Conservation (phyloP, 2,329 filamentous ascomycete species). For the Colletotrichum limetticola region DNA sequence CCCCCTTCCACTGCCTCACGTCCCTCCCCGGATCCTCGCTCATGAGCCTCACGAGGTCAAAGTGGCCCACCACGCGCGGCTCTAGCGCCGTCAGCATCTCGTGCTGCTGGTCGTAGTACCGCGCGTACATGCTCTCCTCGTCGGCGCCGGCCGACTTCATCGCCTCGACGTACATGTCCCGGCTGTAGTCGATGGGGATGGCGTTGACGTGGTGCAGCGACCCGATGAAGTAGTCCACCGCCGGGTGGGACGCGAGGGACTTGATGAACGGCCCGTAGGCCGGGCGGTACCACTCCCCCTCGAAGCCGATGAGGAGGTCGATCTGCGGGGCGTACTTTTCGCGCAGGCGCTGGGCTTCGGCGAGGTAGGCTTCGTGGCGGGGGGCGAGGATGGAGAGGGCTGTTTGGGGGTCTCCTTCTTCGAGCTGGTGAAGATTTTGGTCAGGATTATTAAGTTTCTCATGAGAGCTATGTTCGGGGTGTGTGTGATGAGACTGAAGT, state of each 20-base stretch:
- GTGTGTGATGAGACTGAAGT: background rate
- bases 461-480: background rate
- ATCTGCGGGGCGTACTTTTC: slow-evolving; percentile 76
- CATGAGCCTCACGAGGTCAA: slow-evolving; percentile 88
- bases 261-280: slow-evolving; percentile 68
- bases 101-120: slow-evolving; percentile 89
- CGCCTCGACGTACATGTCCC: slow-evolving; percentile 72
- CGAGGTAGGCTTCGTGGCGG: slow-evolving; percentile 77
- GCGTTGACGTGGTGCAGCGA: slow-evolving; percentile 90
- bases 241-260: slow-evolving; percentile 66
- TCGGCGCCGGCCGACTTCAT: slow-evolving; percentile 58
- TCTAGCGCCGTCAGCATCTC: slow-evolving; percentile 79
- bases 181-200: slow-evolving; percentile 90
- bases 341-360: slow-evolving; percentile 80
- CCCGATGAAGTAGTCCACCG: slow-evolving; percentile 90
- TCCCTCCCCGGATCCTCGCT: slow-evolving; percentile 75
- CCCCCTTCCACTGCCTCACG: slow-evolving; percentile 65
- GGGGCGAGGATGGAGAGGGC: slow-evolving; percentile 60
- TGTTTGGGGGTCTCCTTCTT: slow-evolving; percentile 58
- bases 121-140: slow-evolving; percentile 80
- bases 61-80: slow-evolving; percentile 89
- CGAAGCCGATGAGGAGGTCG: slow-evolving; percentile 87
- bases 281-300: slow-evolving; percentile 90
- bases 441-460: slow-evolving; percentile 28
- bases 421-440: slow-evolving; percentile 52